Evolutionary conservation across 495 filamentous ascomycete genomes (phyloP), one percentile per base, ranked within the genome.

Genomic region (Halenospora varia): DNA sequence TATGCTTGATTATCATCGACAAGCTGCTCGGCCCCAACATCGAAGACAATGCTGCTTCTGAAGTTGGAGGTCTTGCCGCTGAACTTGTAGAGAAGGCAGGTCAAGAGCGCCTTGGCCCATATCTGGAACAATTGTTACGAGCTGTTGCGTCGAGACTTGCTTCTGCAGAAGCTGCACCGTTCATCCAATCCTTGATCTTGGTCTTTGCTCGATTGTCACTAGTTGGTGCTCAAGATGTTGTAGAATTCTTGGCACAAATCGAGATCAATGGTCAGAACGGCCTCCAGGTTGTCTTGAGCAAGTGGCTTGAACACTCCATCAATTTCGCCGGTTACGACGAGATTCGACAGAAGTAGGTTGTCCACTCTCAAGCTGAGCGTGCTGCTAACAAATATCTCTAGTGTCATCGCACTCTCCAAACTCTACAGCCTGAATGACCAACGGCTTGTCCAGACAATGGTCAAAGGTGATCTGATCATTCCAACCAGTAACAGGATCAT

Each of bases 311-410:
- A 71, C 94, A 97, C 70, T 96, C 92, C 2, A 82, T 94, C 72
- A 96, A 87, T 68, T 97, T 98, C 71, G 89, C 90, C 8, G 94
- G 94, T 18, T 98, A 97, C 64, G 92, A 97, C 63, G 92, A 96
- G 69, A 97, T 96, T 64, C 78, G 92, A 63, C 91, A 96, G 68
- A 98, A 97, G 87, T 90, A 72, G 69, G 82, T 72, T 13, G 11
- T 48, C 49, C 20, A 11, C 26, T 39, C 19, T 56, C 17, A 18
- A 15, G 10, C 22, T 9, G n/a, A 48, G 2, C 10, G 25, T 2
- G 19, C n/a, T 0, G 62, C 75, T 83, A 71, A 81, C 58, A 40
- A 26, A 53, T 25, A 25, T n/a, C n/a, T n/a, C n/a, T 64, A 90
- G 87, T 62, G 88, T 96, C 60, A 91, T 96, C 59, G 94, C 94